Evolutionary conservation across 306 rosid species (phyloP).

Genomic region (Gastrolobium villosum): DNA sequence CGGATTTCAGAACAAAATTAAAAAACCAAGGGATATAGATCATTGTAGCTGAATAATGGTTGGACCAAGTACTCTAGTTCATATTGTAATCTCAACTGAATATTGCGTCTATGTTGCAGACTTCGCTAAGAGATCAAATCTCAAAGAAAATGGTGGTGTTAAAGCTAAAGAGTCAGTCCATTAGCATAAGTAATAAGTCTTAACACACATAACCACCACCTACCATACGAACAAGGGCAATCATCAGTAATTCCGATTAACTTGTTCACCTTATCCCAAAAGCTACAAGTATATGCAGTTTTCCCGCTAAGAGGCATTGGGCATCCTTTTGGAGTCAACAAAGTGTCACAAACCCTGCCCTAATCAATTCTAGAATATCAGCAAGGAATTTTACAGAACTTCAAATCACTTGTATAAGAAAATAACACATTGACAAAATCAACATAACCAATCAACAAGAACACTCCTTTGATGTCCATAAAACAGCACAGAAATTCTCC

Average conservation of each 20-base stretch:
- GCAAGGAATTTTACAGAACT: conserved; percentile 31
- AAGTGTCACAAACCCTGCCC: background rate
- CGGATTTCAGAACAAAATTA: too few relatives aligned
- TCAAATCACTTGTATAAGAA: conserved; percentile 38
- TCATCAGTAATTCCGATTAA: background rate
- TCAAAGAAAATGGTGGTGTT: background rate
- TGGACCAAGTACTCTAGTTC: too few relatives aligned
- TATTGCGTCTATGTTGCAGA: background rate
- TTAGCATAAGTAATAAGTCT: background rate
- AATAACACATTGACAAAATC: conserved; percentile 47
- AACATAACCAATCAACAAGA: conserved; percentile 36
- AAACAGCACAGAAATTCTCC: too few relatives aligned
- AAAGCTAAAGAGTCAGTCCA: background rate
- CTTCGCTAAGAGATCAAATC: background rate
- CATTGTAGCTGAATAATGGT: too few relatives aligned
- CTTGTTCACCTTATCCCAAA: conserved; percentile 8
- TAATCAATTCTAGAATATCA: conserved; percentile 2
- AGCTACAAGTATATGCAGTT: background rate
- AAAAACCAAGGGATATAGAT: too few relatives aligned
- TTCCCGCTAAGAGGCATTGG: background rate
- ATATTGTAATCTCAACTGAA: too few relatives aligned
- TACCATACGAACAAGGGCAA: background rate
- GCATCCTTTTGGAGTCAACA: background rate
- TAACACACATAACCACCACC: background rate
- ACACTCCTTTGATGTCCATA: too few relatives aligned